These are phyloP conservation scores for Carallia pectinifolia DNA, from an alignment of 345 rosid genomes.

Conservation along the genomic window DNA sequence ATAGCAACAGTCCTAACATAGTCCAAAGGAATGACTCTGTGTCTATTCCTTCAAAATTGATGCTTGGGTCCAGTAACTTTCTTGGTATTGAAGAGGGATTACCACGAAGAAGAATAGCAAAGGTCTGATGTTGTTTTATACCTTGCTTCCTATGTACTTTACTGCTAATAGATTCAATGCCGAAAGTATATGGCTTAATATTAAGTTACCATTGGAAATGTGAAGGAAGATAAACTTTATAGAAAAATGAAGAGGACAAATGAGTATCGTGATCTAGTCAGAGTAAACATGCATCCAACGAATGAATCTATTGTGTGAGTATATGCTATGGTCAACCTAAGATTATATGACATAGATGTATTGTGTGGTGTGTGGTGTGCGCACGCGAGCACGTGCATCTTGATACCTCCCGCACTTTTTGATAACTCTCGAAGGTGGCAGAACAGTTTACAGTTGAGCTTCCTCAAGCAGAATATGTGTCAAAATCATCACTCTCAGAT, in stretches of 20 bases:
- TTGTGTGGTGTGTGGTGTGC: neutral
- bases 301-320: constrained; percentile 55
- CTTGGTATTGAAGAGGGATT: constrained; percentile 44
- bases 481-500: constrained; percentile 40
- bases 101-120: constrained; percentile 35
- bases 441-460: constrained; percentile 39
- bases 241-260: constrained; percentile 38
- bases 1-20: constrained; percentile 23
- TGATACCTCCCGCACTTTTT: constrained; percentile 7
- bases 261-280: constrained; percentile 30
- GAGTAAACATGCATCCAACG: constrained; percentile 29
- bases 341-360: neutral
- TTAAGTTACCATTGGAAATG: neutral
- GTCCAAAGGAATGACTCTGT: constrained; percentile 39
- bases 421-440: constrained; percentile 41
- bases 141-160: neutral
- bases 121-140: constrained; percentile 30
- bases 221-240: constrained; percentile 45
- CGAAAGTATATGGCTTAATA: constrained; percentile 4
- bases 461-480: constrained; percentile 37
- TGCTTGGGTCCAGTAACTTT: constrained; percentile 37
- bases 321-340: constrained; percentile 10
- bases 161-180: neutral
- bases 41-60: constrained; percentile 41
- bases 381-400: neutral